Conservation (phyloP, 2,329 filamentous ascomycete genomes). For the Fusarium sp. region DNA sequence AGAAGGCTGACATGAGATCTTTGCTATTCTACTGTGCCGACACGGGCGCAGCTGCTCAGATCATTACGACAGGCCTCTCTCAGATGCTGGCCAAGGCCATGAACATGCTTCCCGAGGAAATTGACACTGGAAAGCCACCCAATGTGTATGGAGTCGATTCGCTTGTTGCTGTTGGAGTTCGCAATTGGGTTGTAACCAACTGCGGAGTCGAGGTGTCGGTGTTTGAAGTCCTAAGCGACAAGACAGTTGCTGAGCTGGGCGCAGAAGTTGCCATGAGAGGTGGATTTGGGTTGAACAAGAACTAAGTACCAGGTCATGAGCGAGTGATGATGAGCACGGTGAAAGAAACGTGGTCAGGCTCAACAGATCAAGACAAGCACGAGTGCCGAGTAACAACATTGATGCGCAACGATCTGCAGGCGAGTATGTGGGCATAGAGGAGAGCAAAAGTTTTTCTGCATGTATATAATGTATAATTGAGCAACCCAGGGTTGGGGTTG, state of each 20-base stretch:
- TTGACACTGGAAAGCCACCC: conserved; percentile 54
- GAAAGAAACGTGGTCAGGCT: neutral
- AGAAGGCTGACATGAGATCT: conserved; percentile 43
- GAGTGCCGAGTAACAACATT: neutral
- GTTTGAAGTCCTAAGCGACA: conserved; percentile 59
- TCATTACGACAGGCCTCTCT: conserved; percentile 51
- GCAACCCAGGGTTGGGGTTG: neutral
- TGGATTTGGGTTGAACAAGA: conserved; percentile 36
- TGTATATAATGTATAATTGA: neutral
- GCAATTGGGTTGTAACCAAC: conserved; percentile 61
- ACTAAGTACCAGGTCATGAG: neutral
- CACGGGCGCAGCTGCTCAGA: conserved; percentile 43
- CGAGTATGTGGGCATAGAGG: neutral
- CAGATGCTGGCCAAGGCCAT: conserved; percentile 57
- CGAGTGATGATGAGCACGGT: neutral
- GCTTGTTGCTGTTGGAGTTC: conserved; percentile 61
- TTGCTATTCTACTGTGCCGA: conserved; percentile 46
- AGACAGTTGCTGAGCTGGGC: conserved; percentile 53
- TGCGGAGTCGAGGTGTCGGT: conserved; percentile 57
- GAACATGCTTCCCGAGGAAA: conserved; percentile 56
- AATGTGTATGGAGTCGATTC: conserved; percentile 64
- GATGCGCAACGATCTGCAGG: neutral
- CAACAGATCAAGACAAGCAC: neutral
- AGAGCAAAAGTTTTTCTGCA: neutral
- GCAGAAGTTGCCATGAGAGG: conserved; percentile 49